phyloP scores from a whole-genome alignment of 768 basidiomycete genomes.

The Galerina sulciceps region DNA sequence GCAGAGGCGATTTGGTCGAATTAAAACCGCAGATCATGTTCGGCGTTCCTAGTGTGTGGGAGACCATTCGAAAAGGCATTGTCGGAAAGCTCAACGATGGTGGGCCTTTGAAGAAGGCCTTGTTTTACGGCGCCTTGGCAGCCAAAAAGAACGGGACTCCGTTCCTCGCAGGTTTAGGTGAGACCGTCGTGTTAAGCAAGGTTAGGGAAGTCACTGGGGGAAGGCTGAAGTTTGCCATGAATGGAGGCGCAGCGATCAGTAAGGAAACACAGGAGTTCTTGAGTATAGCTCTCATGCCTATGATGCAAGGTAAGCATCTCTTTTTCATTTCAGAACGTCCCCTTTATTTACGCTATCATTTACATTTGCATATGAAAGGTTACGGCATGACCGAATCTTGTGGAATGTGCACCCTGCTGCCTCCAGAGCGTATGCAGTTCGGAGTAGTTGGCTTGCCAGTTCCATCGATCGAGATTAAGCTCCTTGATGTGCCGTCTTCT shows the following conservation, averaged over 20 bases:
- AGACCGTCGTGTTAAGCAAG: conserved; percentile 68
- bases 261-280: conserved; percentile 86
- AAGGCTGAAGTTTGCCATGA: conserved; percentile 68
- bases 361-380: conserved; percentile 41
- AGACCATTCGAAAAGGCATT: conserved; percentile 91
- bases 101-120: conserved; percentile 57
- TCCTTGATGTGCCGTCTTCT: conserved; percentile 74
- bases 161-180: conserved; percentile 58
- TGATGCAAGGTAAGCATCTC: conserved; percentile 68
- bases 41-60: conserved; percentile 91
- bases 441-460: conserved; percentile 76
- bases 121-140: conserved; percentile 74
- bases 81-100: conserved; percentile 66
- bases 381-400: conserved; percentile 91
- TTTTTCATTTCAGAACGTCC: background rate
- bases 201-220: conserved; percentile 81
- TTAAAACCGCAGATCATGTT: conserved; percentile 82
- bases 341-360: background rate
- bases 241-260: conserved; percentile 80
- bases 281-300: conserved; percentile 65
- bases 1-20: conserved; percentile 73
- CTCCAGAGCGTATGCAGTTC: conserved; percentile 70
- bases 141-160: conserved; percentile 70
- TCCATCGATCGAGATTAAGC: conserved; percentile 83
- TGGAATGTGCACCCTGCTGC: conserved; percentile 80